Base-by-base conservation (phyloP, 345 rosid species). In the Atalantia buxifolia region DNA sequence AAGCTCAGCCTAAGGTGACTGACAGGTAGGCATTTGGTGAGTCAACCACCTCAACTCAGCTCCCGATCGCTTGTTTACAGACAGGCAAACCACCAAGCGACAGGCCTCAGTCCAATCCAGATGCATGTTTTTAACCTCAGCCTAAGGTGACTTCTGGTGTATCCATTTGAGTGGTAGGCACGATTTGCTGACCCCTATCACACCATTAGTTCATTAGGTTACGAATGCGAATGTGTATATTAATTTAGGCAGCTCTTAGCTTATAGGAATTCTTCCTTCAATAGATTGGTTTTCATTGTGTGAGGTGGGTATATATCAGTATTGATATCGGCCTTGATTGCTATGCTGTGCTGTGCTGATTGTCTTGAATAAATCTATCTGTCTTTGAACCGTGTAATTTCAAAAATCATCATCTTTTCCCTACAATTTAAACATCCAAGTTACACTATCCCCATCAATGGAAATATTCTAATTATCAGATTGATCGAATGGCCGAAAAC, bases 1-100 rank as follows among this genome's bases (percentile, higher is more conserved):
- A 86, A 96, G 80, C 78, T 59, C 75, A 77, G 36, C 67, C 72
- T 50, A 66, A 64, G 56, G 71, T 24, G 27, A 62, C 57, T 56
- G 77, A 45, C 0, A 1, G 98, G 98, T 88, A 91, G 86, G 87
- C 97, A 4, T 96, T 86, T 40, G 99, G 99, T 74, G 85, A 83
- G 89, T 79, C 92, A 71, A 91, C 77, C 77, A 89, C 95, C 28
- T 92, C 97, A 19, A 91, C 97, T 0, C 84, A 83, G 76, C 98
- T 97, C 50, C 98, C 98, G 7, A 90, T 96, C 18, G 87, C 77
- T 71, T 96, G 99, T 63, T 81, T 96, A 77, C 97, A 90, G 78
- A 84, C 90, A 4, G 99, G 99, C 16, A 96, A 92, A 87, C 98
- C 98, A 13, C 65, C 97, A 0, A 90, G 81, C 79, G 92, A 86